These are phyloP conservation scores for Inga oerstediana DNA, from an alignment of 306 rosid genomes.

Conservation along the genomic window DNA sequence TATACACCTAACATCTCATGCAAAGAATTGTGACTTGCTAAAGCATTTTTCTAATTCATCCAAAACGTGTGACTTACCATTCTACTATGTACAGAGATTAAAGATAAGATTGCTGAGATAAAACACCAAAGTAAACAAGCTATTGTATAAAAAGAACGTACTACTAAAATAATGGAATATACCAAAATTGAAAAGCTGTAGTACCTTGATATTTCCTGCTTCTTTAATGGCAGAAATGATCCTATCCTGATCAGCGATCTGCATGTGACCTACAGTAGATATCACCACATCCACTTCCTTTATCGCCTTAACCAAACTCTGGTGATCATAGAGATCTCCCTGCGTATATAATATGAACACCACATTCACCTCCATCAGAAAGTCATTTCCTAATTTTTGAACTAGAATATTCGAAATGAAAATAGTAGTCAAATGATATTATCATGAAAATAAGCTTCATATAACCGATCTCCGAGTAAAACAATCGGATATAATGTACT, in stretches of 20 bases:
- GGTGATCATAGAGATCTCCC: conserved; percentile 76
- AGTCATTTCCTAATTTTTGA: background rate
- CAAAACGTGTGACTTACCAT: background rate
- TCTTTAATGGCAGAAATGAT: conserved; percentile 65
- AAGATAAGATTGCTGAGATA: background rate
- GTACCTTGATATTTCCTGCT: too few species aligned
- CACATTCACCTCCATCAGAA: background rate
- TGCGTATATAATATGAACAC: conserved; percentile 23
- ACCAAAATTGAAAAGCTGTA: too few species aligned
- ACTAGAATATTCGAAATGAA: background rate
- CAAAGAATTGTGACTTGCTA: background rate
- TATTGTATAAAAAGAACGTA: background rate
- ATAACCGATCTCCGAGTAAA: background rate
- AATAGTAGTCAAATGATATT: background rate
- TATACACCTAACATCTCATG: background rate
- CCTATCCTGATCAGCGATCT: conserved; percentile 62
- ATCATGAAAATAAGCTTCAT: background rate
- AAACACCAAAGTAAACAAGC: background rate
- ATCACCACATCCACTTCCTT: conserved; percentile 80
- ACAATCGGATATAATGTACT: background rate
- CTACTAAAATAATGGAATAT: background rate
- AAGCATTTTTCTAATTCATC: background rate
- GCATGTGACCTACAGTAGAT: conserved; percentile 53
- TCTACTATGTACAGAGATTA: background rate
- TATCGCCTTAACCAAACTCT: conserved; percentile 80